Evolutionary conservation across 78 protist species (phyloP).

Genomic region (Dictyostelium capitatum): DNA sequence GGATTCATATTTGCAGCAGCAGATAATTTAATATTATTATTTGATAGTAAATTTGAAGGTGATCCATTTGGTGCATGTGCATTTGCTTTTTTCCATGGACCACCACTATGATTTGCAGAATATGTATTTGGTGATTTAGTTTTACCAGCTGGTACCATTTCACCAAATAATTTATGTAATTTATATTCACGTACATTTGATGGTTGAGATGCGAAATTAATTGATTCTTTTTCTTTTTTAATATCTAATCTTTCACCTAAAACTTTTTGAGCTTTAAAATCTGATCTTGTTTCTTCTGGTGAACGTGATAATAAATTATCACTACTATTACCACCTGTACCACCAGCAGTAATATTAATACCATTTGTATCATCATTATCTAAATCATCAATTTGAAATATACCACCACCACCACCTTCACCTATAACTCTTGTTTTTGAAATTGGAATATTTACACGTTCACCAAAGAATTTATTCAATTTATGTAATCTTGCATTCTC

Average conservation of each 20-base stretch:
- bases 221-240: conserved; percentile 44
- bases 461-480: conserved; percentile 75
- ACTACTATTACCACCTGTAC: background rate
- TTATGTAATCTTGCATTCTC: conserved; percentile 42
- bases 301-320: conserved; percentile 10
- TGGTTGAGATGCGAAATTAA: conserved; percentile 64
- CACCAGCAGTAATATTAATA: background rate
- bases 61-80: background rate
- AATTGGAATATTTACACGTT: conserved; percentile 35
- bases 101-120: background rate
- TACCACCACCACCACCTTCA: conserved; percentile 50
- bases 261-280: conserved; percentile 67
- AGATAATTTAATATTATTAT: background rate
- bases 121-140: background rate
- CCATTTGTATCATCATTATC: background rate
- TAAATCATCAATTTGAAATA: conserved; percentile 28
- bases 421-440: background rate
- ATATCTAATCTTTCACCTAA: conserved; percentile 55
- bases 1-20: background rate
- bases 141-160: conserved; percentile 48
- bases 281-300: conserved; percentile 47
- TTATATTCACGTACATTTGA: conserved; percentile 32
- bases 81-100: conserved; percentile 26
- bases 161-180: conserved; percentile 59
- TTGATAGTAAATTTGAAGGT: background rate